These are phyloP conservation scores for Rubroboletus satanas DNA, from an alignment of 768 basidiomycete species.

Conservation along the genomic window DNA sequence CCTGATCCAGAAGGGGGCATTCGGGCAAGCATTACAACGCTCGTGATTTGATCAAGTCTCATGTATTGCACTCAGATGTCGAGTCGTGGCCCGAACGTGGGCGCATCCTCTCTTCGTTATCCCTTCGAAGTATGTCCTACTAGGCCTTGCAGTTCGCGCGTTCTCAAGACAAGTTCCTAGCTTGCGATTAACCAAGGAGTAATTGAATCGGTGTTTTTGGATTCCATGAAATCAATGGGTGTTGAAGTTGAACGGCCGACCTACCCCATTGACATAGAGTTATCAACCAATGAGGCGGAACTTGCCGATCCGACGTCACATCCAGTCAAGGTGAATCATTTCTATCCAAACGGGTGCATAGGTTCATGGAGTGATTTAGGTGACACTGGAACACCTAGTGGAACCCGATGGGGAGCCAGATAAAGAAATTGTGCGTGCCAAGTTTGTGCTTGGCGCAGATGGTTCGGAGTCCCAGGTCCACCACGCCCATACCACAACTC, in stretches of 20 bases:
- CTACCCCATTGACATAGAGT: conserved; percentile 25
- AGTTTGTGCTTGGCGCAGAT: conserved; percentile 75
- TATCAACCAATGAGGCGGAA: conserved; percentile 25
- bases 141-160: not conserved
- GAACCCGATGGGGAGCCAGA: conserved; percentile 32
- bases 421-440: conserved; percentile 60
- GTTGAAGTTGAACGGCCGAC: conserved; percentile 34
- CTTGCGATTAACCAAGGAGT: conserved; percentile 33
- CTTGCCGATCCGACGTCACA: conserved; percentile 21
- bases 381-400: conserved; percentile 19
- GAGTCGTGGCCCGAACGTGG: conserved; percentile 56
- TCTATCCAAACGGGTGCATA: not conserved
- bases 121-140: conserved; percentile 56
- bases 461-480: conserved; percentile 36
- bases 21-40: conserved; percentile 36
- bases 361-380: conserved; percentile 11
- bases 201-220: conserved; percentile 34
- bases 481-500: not conserved
- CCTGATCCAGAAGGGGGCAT: conserved; percentile 59
- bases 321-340: conserved; percentile 16
- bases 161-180: conserved; percentile 13
- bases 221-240: conserved; percentile 30
- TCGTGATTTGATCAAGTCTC: not conserved
- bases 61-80: conserved; percentile 43
- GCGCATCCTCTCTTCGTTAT: conserved; percentile 57